phyloP scores from a whole-genome alignment of 768 basidiomycete species.

The Trametopsis cervina region DNA sequence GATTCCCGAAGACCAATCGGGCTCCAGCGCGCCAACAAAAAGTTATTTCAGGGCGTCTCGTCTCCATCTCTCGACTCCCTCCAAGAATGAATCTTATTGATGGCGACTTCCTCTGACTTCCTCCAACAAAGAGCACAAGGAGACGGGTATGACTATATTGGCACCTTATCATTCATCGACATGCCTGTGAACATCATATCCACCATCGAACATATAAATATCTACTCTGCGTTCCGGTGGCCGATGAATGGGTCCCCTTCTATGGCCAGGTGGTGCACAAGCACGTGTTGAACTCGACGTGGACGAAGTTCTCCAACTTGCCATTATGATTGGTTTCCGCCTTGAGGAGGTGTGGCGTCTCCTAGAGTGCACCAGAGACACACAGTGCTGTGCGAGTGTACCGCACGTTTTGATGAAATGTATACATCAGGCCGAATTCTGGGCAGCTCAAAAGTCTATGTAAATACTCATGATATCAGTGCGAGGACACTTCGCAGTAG shows the following conservation, averaged over 20 bases:
- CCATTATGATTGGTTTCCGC: conserved; percentile 47
- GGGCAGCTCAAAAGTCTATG: conserved; percentile 48
- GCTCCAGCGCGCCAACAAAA: conserved; percentile 41
- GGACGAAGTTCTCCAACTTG: conserved; percentile 50
- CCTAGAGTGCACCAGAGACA: conserved; percentile 24
- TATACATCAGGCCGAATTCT: conserved; percentile 63
- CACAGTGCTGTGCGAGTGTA: conserved; percentile 60
- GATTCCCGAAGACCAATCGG: too few species aligned
- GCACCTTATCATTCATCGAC: conserved; percentile 39
- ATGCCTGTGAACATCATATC: conserved; percentile 29
- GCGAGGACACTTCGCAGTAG: too few species aligned
- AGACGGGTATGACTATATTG: conserved; percentile 48
- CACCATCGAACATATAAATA: conserved; percentile 50
- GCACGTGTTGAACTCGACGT: conserved; percentile 53
- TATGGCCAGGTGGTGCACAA: conserved; percentile 53
- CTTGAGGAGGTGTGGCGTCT: conserved; percentile 25
- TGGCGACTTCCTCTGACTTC: conserved; percentile 60
- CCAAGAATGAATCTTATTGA: conserved; percentile 40
- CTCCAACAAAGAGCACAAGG: conserved; percentile 20
- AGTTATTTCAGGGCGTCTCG: conserved; percentile 42
- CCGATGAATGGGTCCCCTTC: conserved; percentile 61
- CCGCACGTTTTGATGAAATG: conserved; percentile 65
- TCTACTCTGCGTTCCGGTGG: conserved; percentile 55
- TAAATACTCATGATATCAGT: too few species aligned
- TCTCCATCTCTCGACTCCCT: conserved; percentile 44